A percentile compares a stretch with the other conserved stretches of the same genome.
Evolutionary conservation across 1,284 basidiomycete species (phyloP).

Genomic region (Rhodotorula sp.): DNA sequence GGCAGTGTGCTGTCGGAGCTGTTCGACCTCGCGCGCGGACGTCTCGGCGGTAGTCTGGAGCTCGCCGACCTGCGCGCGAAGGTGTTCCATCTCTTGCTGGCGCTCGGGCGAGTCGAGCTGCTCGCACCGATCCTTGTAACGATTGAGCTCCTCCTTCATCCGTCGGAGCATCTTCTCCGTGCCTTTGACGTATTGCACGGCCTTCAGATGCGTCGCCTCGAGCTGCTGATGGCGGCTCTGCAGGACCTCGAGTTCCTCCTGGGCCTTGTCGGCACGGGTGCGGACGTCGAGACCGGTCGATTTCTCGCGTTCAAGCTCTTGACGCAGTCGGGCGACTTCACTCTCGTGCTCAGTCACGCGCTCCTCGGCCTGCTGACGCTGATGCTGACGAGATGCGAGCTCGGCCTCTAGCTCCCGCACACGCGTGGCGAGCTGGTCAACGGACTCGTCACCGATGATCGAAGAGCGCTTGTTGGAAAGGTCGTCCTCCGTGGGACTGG

Average conservation of each 20-base stretch:
- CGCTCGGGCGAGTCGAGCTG: constrained; percentile 63
- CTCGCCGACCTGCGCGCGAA: constrained; percentile 54
- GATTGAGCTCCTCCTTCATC: constrained; percentile 86
- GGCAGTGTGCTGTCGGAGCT: constrained; percentile 70
- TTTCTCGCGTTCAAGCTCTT: constrained; percentile 35
- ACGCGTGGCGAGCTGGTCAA: constrained; percentile 67
- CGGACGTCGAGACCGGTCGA: constrained; percentile 24
- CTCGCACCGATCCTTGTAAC: constrained; percentile 77
- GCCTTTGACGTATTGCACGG: constrained; percentile 56
- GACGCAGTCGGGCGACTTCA: constrained; percentile 25
- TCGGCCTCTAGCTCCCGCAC: constrained; percentile 73
- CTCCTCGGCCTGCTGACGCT: constrained; percentile 23
- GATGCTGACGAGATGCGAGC: constrained; percentile 52
- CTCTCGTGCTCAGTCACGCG: constrained; percentile 23
- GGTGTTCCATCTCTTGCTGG: constrained; percentile 60
- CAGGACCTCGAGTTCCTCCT: constrained; percentile 42
- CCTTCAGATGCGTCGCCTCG: constrained; percentile 46
- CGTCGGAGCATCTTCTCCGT: constrained; percentile 98
- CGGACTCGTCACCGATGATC: constrained; percentile 52
- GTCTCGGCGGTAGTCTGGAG: constrained; percentile 66
- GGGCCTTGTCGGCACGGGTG: constrained; percentile 30
- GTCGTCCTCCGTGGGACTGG: constrained; percentile 62
- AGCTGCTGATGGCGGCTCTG: constrained; percentile 43
- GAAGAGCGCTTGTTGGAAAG: constrained; percentile 56
- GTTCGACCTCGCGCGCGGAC: constrained; percentile 65